These are phyloP conservation scores for Clavispora asparagi DNA, from an alignment of 805 yeast genomes.

Conservation along the genomic window DNA sequence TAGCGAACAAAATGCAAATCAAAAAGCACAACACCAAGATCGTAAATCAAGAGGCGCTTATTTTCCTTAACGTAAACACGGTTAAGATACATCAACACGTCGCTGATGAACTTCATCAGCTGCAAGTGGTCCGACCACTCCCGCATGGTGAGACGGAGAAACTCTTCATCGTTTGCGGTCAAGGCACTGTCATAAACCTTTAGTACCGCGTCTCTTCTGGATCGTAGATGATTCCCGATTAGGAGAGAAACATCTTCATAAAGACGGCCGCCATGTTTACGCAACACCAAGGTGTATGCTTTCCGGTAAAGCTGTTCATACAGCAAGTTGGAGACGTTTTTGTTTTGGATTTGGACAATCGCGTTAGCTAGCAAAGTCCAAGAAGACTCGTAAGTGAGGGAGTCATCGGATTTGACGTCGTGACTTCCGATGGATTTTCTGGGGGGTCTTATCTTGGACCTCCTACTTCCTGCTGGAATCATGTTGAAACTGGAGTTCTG, in stretches of 20 bases:
- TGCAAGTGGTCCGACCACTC: slow-evolving; percentile 72
- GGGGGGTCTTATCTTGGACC: slow-evolving; percentile 65
- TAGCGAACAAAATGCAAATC: slow-evolving; percentile 53
- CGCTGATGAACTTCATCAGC: slow-evolving; percentile 74
- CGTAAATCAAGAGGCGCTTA: slow-evolving; percentile 60
- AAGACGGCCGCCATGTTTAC: slow-evolving; percentile 60
- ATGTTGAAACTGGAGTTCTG: slow-evolving; percentile 1
- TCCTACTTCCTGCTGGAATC: slow-evolving; percentile 31
- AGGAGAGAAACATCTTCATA: slow-evolving; percentile 55
- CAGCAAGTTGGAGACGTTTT: slow-evolving; percentile 68
- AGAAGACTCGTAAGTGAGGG: slow-evolving; percentile 55
- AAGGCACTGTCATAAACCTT: slow-evolving; percentile 8
- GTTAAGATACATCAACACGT: slow-evolving; percentile 81
- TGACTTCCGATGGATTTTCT: slow-evolving; percentile 32
- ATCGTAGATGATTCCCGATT: slow-evolving; percentile 43
- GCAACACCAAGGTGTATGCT: slow-evolving; percentile 69
- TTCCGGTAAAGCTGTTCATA: slow-evolving; percentile 79
- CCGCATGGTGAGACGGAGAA: slow-evolving; percentile 29
- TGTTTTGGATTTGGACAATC: slow-evolving; percentile 62
- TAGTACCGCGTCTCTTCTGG: slow-evolving; percentile 16
- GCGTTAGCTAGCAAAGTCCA: slow-evolving; percentile 68
- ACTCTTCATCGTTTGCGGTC: slow-evolving; percentile 22
- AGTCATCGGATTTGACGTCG: slow-evolving; percentile 19
- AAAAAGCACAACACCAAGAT: slow-evolving; percentile 66
- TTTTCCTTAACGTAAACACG: slow-evolving; percentile 75